phyloP scores from a whole-genome alignment of 805 yeast genomes.

The Ascoidea tarda region DNA sequence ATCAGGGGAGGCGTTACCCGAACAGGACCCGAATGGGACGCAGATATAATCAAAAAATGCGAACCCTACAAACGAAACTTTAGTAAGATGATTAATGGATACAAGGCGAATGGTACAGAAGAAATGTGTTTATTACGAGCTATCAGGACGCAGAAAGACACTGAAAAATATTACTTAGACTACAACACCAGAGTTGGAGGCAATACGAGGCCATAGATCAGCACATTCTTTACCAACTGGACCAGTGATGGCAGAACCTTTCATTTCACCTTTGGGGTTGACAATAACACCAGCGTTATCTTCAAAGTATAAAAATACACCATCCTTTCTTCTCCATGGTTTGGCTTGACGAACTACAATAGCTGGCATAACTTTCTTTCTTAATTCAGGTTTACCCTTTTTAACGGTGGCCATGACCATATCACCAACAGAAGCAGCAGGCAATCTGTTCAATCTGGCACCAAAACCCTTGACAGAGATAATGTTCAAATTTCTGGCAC shows the following conservation, averaged over 20 bases:
- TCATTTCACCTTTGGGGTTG: slow-evolving; percentile 99
- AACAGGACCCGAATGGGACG: too few relatives aligned
- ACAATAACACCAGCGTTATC: slow-evolving; percentile 99
- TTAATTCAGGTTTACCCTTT: slow-evolving; percentile 99
- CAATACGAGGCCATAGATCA: slow-evolving; percentile 99
- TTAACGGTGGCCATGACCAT: slow-evolving; percentile 99
- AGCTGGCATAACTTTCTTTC: slow-evolving; percentile 99
- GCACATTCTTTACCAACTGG: slow-evolving; percentile 99
- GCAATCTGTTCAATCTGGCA: slow-evolving; percentile 99
- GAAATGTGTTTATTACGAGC: too few relatives aligned
- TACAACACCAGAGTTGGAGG: slow-evolving; percentile 99
- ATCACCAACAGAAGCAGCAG: slow-evolving; percentile 99
- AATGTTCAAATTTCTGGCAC: slow-evolving; percentile 99
- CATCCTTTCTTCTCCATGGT: slow-evolving; percentile 99
- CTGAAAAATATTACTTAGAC: slow-evolving; percentile 35
- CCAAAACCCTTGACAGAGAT: slow-evolving; percentile 98
- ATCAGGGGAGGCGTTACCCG: too few relatives aligned
- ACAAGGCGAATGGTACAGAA: too few relatives aligned
- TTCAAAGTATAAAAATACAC: slow-evolving; percentile 98
- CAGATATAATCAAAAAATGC: too few relatives aligned
- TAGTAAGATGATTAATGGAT: too few relatives aligned
- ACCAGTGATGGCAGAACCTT: slow-evolving; percentile 99
- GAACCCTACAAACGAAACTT: too few relatives aligned
- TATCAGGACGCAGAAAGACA: too few relatives aligned
- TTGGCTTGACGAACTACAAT: slow-evolving; percentile 98